Conservation (phyloP, 495 filamentous ascomycete genomes). For the Lophium mytilinum region DNA sequence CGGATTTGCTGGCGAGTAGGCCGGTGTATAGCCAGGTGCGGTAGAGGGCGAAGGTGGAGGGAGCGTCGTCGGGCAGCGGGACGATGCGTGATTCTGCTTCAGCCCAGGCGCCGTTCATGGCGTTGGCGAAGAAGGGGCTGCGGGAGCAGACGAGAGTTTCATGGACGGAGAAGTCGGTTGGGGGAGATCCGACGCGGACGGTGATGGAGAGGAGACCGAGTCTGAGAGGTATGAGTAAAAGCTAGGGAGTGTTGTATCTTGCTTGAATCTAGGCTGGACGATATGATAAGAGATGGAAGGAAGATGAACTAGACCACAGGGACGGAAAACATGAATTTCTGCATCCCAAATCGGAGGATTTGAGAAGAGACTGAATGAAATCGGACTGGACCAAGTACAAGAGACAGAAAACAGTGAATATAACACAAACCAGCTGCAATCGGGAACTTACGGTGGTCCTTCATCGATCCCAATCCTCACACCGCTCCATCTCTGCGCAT, state of each 20-base stretch:
- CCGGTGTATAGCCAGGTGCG: neutral
- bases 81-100: neutral
- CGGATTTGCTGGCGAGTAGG: neutral
- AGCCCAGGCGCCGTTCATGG: neutral
- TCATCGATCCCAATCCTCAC: neutral
- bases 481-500: neutral
- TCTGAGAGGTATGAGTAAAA: neutral
- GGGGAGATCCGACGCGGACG: neutral
- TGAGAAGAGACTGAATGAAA: neutral
- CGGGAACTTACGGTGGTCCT: neutral
- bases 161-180: neutral
- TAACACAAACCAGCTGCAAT: neutral
- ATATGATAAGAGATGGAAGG: neutral
- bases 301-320: neutral
- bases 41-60: conserved; percentile 2
- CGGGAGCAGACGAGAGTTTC: neutral
- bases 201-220: neutral
- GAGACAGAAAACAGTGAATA: neutral
- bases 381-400: neutral
- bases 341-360: neutral
- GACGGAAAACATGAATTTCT: neutral
- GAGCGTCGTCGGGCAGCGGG: neutral
- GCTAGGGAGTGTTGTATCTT: too few species aligned
- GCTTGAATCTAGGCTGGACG: neutral
- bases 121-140: neutral